Evolutionary conservation across 2,329 filamentous ascomycete species (phyloP).

Genomic region (Arthrobotrys sphaeroides): DNA sequence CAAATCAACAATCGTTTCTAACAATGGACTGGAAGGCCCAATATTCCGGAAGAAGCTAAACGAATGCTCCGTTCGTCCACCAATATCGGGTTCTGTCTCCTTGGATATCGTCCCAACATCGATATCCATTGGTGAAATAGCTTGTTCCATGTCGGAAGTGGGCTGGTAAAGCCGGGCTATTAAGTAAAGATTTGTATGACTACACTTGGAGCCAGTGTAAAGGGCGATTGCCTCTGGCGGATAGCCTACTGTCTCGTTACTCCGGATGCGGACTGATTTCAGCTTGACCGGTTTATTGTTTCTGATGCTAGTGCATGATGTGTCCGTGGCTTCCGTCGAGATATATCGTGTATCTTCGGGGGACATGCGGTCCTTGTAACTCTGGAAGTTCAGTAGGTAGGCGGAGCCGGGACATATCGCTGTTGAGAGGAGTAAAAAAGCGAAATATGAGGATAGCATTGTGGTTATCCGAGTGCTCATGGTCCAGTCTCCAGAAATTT

Average conservation of each 20-base stretch:
- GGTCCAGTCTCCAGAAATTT: too few species aligned
- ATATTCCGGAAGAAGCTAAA: constrained; percentile 10
- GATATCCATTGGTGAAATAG: background rate
- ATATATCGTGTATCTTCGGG: background rate
- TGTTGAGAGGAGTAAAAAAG: background rate
- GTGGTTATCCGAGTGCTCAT: too few species aligned
- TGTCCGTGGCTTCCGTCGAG: background rate
- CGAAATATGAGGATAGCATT: background rate
- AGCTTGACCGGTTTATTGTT: background rate
- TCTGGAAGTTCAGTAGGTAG: constrained; percentile 17
- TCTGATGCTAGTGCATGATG: background rate
- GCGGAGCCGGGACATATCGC: background rate
- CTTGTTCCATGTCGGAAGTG: constrained; percentile 17
- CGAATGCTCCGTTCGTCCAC: too few species aligned
- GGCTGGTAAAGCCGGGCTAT: constrained; percentile 12
- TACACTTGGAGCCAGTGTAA: constrained; percentile 10
- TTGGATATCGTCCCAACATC: background rate
- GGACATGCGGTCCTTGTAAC: background rate
- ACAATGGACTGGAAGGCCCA: constrained; percentile 14
- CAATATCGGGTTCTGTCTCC: too few species aligned
- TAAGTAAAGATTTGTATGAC: background rate
- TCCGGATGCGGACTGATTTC: background rate
- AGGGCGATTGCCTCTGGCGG: constrained; percentile 31
- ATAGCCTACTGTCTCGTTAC: background rate
- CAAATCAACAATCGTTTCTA: background rate